Conservation (phyloP, 108 stramenopile species). For the Schizochytrium sp. region DNA sequence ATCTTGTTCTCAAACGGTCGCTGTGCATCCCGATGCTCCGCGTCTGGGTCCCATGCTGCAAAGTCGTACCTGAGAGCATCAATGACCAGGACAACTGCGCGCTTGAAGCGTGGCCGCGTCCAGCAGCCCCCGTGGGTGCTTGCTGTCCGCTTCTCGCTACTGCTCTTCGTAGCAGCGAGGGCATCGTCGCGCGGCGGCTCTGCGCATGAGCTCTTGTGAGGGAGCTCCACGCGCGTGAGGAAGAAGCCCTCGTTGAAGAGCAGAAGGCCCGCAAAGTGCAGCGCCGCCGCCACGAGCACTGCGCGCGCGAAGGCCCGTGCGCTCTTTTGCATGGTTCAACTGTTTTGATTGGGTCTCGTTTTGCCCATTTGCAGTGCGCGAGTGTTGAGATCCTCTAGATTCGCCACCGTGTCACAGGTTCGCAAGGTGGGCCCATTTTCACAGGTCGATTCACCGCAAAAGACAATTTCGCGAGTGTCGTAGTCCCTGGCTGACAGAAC, state of each 20-base stretch:
- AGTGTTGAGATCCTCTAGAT: too few species aligned
- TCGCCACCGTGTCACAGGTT: too few species aligned
- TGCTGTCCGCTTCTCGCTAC: not conserved
- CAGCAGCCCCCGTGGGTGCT: conserved; percentile 42
- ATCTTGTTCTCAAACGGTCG: conserved; percentile 33
- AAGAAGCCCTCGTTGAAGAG: conserved; percentile 57
- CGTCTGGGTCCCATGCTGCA: conserved; percentile 32
- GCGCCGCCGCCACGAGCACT: not conserved
- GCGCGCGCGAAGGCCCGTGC: not conserved
- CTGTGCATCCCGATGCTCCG: not conserved
- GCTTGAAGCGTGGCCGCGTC: conserved; percentile 63
- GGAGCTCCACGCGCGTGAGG: conserved; percentile 55
- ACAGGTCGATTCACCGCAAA: too few species aligned
- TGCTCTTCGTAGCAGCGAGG: not conserved
- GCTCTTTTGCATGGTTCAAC: too few species aligned
- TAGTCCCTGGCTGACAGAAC: too few species aligned
- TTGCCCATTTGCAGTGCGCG: too few species aligned
- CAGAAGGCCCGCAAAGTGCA: conserved; percentile 30
- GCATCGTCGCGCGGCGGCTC: not conserved
- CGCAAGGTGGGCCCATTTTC: too few species aligned
- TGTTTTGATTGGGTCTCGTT: too few species aligned
- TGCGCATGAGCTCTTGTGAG: conserved; percentile 36
- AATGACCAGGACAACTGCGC: conserved; percentile 72
- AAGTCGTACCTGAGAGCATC: conserved; percentile 94
- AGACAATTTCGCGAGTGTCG: too few species aligned